Evolutionary conservation across 176 grass and related monocot genomes (phyloP).

Genomic region (Zoysia pacifica): DNA sequence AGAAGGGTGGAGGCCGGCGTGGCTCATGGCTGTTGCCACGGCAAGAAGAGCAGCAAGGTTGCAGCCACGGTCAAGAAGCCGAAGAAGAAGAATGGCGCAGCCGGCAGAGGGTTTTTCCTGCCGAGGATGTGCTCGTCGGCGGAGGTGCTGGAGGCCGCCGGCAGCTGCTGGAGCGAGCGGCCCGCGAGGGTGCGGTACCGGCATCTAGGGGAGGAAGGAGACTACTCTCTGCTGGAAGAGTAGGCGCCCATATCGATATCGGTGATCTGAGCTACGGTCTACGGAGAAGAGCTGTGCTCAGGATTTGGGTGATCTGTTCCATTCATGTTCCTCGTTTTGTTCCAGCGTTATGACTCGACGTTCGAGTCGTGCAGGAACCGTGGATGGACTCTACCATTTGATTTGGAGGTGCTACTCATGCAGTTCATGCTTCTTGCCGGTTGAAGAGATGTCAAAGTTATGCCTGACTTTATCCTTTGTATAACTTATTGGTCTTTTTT

Average conservation of each 20-base stretch:
- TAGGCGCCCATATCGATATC: not conserved
- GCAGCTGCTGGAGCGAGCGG: not conserved
- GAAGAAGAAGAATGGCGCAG: slow-evolving; percentile 9
- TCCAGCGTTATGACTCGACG: not conserved
- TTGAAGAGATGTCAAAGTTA: not conserved
- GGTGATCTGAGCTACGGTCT: too few species aligned
- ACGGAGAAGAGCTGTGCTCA: not conserved
- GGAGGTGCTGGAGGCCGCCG: slow-evolving; percentile 29
- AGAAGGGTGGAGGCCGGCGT: not conserved
- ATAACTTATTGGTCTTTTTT: not conserved
- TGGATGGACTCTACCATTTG: not conserved
- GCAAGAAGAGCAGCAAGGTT: slow-evolving; percentile 26
- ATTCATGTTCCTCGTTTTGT: not conserved
- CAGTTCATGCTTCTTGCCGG: not conserved
- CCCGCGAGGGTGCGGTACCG: slow-evolving; percentile 23
- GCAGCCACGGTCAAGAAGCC: not conserved
- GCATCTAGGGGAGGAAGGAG: slow-evolving; percentile 24
- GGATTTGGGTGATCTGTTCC: not conserved
- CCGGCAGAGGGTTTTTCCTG: slow-evolving; percentile 24
- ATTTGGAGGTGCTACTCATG: not conserved
- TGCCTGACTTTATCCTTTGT: not conserved
- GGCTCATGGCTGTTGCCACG: not conserved
- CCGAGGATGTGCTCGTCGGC: slow-evolving; percentile 52
- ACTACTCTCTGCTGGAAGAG: not conserved
- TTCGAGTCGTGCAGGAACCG: not conserved